Evolutionary conservation across 495 filamentous ascomycete species (phyloP).

Genomic region (Podospora didyma): DNA sequence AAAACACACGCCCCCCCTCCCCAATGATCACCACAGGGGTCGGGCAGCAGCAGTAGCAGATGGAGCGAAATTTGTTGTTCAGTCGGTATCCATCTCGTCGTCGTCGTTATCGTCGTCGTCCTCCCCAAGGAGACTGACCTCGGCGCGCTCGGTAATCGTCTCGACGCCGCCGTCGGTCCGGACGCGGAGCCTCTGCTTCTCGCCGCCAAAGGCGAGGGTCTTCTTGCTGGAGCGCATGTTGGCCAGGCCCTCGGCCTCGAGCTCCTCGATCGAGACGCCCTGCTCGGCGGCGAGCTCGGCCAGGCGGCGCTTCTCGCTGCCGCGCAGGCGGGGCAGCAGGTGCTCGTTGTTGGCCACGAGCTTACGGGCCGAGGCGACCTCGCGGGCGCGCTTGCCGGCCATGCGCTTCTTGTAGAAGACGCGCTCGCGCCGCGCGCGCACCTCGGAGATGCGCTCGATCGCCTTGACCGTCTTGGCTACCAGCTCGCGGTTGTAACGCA

Average conservation of each 20-base stretch:
- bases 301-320: constrained; percentile 48
- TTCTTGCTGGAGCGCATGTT: constrained; percentile 28
- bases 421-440: constrained; percentile 75
- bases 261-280: constrained; percentile 52
- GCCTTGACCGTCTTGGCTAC: constrained; percentile 81
- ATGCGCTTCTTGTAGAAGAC: constrained; percentile 90
- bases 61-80: constrained; percentile 21
- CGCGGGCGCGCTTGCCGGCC: constrained; percentile 79
- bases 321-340: constrained; percentile 64
- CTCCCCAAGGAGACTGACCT: constrained; percentile 15
- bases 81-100: constrained; percentile 66
- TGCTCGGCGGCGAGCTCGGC: constrained; percentile 50
- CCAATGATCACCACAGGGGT: no score
- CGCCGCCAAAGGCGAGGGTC: constrained; percentile 51
- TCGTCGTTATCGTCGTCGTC: constrained; percentile 45
- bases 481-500: constrained; percentile 90
- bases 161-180: constrained; percentile 65
- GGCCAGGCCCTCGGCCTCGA: constrained; percentile 35
- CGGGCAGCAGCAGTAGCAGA: background rate
- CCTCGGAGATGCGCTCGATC: constrained; percentile 88
- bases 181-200: constrained; percentile 58
- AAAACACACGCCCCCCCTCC: no score
- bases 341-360: constrained; percentile 90
- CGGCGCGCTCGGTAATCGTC: constrained; percentile 37
- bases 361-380: constrained; percentile 74